Evolutionary conservation across 2,329 filamentous ascomycete genomes (phyloP).

Genomic region (Xylariaceae sp.): DNA sequence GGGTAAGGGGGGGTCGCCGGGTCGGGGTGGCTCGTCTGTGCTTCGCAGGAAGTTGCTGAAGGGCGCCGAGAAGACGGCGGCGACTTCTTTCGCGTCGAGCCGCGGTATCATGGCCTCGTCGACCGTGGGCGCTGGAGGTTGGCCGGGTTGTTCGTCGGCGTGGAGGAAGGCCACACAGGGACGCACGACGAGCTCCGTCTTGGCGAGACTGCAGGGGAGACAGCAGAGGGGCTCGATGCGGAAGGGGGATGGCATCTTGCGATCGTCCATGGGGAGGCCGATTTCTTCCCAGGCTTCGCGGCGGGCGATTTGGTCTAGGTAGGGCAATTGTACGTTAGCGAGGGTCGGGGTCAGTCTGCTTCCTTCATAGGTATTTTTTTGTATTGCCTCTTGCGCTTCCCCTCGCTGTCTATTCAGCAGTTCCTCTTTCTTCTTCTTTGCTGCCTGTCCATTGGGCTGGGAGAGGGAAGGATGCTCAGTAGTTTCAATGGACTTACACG

Average conservation of each 20-base stretch:
- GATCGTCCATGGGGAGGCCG: slow-evolving; percentile 77
- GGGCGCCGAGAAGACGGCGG: slow-evolving; percentile 89
- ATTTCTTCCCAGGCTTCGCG: slow-evolving; percentile 95
- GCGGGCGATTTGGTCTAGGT: slow-evolving; percentile 77
- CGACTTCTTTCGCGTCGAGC: slow-evolving; percentile 88
- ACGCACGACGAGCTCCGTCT: slow-evolving; percentile 75
- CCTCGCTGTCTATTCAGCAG: no score
- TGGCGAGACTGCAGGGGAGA: slow-evolving; percentile 77
- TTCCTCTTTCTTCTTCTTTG: not conserved
- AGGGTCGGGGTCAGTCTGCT: no score
- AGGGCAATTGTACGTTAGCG: not conserved
- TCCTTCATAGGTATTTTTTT: no score
- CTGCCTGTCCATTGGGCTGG: not conserved
- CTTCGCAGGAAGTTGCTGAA: slow-evolving; percentile 80
- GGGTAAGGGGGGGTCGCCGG: slow-evolving; percentile 47
- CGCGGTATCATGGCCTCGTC: slow-evolving; percentile 78
- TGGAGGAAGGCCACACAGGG: slow-evolving; percentile 82
- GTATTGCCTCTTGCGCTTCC: not conserved
- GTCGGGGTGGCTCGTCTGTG: slow-evolving; percentile 59
- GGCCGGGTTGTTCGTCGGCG: slow-evolving; percentile 53
- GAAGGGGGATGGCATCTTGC: slow-evolving; percentile 76
- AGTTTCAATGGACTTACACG: slow-evolving; percentile 55
- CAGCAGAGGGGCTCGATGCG: slow-evolving; percentile 86
- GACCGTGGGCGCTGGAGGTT: slow-evolving; percentile 52
- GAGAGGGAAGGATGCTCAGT: not conserved